phyloP scores from a whole-genome alignment of 2,329 filamentous ascomycete genomes.

The Pseudogymnoascus sp. region DNA sequence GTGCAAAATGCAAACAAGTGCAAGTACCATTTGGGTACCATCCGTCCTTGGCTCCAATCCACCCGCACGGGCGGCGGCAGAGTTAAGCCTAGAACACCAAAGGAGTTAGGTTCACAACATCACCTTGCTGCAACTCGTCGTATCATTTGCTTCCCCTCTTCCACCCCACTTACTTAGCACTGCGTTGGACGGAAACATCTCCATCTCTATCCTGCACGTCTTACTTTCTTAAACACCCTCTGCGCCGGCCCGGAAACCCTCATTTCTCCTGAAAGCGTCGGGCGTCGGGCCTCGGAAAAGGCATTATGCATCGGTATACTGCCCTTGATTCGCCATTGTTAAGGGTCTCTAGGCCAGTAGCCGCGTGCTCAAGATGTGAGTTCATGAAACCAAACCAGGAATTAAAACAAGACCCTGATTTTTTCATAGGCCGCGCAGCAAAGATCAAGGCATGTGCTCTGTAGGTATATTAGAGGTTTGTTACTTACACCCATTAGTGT shows the following conservation, averaged over 20 bases:
- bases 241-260: conserved; percentile 5
- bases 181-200: neutral
- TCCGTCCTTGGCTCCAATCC: conserved; percentile 8
- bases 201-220: conserved; percentile 7
- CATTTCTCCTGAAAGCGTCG: neutral
- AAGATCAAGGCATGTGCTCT: conserved; percentile 67
- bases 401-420: conserved; percentile 6
- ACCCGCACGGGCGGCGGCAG: conserved; percentile 5
- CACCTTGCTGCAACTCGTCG: conserved; percentile 7
- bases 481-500: conserved; percentile 45
- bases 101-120: conserved; percentile 4
- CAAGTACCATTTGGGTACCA: neutral
- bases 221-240: conserved; percentile 6
- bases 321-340: conserved; percentile 43
- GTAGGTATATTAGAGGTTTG: conserved; percentile 1
- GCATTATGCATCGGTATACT: conserved; percentile 7
- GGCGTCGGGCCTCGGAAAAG: neutral
- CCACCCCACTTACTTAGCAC: conserved; percentile 4
- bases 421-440: conserved; percentile 57
- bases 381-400: conserved; percentile 12
- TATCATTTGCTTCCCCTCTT: conserved; percentile 7
- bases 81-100: conserved; percentile 7
- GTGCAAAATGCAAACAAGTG: neutral
- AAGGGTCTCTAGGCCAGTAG: conserved; percentile 68
- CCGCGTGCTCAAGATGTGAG: conserved; percentile 68